Base-by-base conservation (phyloP, 352 stramenopile species). In the Phytophthora cryptogea region DNA sequence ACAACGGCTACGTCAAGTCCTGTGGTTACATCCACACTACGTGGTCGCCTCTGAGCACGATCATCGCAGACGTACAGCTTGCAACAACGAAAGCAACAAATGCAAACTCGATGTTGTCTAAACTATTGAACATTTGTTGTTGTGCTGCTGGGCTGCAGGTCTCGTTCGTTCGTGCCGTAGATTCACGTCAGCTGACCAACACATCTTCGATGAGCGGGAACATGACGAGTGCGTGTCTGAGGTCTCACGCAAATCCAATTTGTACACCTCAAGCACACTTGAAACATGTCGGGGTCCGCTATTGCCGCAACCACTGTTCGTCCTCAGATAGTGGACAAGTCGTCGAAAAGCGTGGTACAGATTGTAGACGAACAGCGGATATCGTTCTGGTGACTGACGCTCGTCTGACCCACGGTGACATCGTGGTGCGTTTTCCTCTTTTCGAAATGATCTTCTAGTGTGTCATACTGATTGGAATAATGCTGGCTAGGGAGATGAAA, bases 391-490 rank as follows among this genome's bases (percentile, higher is more conserved):
- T 76, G n/a, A 39, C 63, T 33, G 72, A 83, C 52, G 78, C 75
- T 17, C 75, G 72, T 6, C 49, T 82, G 43, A 65, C 66, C 14
- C 80, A 76, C 51, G 72, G 72, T n/a, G 75, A 82, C 53, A 71
- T 84, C 46, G 76, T 81, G 49, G 36, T 41, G 20, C 3, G 36
- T 23, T 41, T 23, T 8, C 20, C 36, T 11, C 33, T 8, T 39
- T 39, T 39, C 33, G 33, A 39, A 23, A 23, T 23, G 20, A 23
- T 23, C 2, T 23, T 20, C 35, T 20, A 41, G 5, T 23, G 14
- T 20, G 23, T 41, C 14, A n/a, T 41, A 23, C 36, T 20, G 36
- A 41, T 41, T 41, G 6, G 36, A 5, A 23, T 41, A 6, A 39
- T 14, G 14, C 33, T 39, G 11, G 11, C 37, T 4, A 44, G 39